Evolutionary conservation across 2,329 filamentous ascomycete genomes (phyloP), one percentile per base, ranked within the genome.

Genomic region (Fusarium hainanense): DNA sequence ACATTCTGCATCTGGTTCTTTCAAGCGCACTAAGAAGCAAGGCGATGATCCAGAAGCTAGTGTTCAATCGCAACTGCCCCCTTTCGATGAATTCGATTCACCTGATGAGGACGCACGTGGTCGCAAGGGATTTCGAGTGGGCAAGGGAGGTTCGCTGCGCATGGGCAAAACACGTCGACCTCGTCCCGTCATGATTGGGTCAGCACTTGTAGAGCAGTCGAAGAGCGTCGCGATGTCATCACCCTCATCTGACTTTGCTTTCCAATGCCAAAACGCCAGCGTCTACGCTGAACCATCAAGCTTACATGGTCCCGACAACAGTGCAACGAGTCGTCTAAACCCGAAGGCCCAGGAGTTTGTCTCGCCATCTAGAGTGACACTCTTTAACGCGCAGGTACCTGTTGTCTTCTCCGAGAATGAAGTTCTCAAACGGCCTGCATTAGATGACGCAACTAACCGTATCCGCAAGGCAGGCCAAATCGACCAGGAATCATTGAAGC

Each of bases 141-240:
- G 73, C 27, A 74, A 72, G 13, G 79, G 78, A n/a, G 78, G 78
- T 23, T 81, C 80, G 6, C 71, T 81, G 30, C 75, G 74, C 12
- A 59, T 80, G 25, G 63, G 66, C 5, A 79, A 79, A 64, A 74
- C 74, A 49, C 76, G 78, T 27, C 76, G 71, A 32, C 64, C 68
- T 16, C 71, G 66, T 18, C 44, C 64, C 25, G 23, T 72, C 14
- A 54, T 67, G 56, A 50, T 65, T 20, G 61, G 50, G n/a, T 47
- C 73, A 42, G 54, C 55, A 21, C 61, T 72, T 13, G 49, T 59
- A 43, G 71, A 69, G 52, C 62, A 70, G 27, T 57, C 34, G n/a
- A 18, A 41, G 20, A 48, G 66, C 18, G 49, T 40, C 6, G 51
- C 58, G 14, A 50, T 49, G 25, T 58, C 54, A 34, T 59, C 65